These are phyloP conservation scores for Aurantiochytrium sp. DNA, from an alignment of 108 stramenopile species.

Conservation along the genomic window DNA sequence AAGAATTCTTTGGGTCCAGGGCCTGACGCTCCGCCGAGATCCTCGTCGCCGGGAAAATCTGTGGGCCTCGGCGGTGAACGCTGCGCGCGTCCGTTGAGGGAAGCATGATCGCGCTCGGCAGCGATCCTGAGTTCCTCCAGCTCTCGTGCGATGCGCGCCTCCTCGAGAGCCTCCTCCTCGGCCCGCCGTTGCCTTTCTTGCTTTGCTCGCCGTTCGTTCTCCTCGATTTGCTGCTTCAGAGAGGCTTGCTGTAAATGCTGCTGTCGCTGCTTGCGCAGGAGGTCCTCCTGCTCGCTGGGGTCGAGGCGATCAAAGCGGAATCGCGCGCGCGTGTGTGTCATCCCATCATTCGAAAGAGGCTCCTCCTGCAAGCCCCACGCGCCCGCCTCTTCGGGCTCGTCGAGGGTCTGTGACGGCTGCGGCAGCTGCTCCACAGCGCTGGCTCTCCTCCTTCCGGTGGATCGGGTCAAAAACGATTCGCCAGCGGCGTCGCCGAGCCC, in stretches of 20 bases:
- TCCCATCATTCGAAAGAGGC: no score
- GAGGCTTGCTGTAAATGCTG: neutral
- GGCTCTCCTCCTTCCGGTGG: no score
- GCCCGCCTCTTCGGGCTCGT: no score
- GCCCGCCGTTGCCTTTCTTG: neutral
- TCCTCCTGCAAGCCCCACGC: no score
- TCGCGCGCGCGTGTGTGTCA: slow-evolving; percentile 3
- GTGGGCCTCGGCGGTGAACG: no score
- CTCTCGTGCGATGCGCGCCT: neutral
- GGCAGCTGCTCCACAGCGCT: no score
- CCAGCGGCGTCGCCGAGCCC: no score
- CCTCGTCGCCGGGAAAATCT: no score
- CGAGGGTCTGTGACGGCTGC: no score
- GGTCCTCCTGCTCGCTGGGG: neutral
- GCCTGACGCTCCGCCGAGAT: no score
- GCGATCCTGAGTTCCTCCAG: neutral
- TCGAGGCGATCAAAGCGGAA: slow-evolving; percentile 25
- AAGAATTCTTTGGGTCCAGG: no score
- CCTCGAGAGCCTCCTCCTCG: neutral
- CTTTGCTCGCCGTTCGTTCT: neutral
- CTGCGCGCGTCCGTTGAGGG: neutral
- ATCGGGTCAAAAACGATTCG: no score
- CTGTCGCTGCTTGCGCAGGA: neutral
- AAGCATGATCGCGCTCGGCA: neutral
- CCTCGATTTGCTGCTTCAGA: neutral